These are phyloP conservation scores for Condylostoma magnum DNA, from an alignment of 169 alveolate genomes.

Conservation along the genomic window DNA sequence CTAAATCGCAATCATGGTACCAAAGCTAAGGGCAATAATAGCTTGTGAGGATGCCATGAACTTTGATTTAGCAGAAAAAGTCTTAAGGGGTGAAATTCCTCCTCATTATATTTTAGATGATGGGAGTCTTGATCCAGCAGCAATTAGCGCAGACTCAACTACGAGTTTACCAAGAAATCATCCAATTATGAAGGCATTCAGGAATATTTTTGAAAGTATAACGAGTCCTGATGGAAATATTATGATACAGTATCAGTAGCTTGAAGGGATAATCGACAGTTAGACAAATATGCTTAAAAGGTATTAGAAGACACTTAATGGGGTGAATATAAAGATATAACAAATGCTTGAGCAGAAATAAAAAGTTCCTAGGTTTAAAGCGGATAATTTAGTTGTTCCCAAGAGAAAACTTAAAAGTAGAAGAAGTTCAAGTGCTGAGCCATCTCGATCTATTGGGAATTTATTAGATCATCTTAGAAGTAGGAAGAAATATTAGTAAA, in stretches of 20 bases:
- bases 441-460: too few species aligned
- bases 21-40: conserved; percentile 17
- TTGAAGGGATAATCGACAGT: background rate
- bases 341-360: too few species aligned
- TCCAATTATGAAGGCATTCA: conserved; percentile 17
- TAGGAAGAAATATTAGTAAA: too few species aligned
- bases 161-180: conserved; percentile 5
- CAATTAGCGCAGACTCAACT: background rate
- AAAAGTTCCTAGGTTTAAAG: too few species aligned
- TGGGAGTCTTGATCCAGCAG: background rate
- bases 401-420: too few species aligned
- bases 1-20: background rate
- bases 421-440: too few species aligned
- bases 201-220: background rate
- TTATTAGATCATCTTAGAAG: too few species aligned
- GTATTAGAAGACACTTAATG: too few species aligned
- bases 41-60: conserved; percentile 28
- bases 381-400: too few species aligned
- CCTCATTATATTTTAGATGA: conserved; percentile 26
- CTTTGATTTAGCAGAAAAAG: conserved; percentile 28
- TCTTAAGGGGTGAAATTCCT: conserved; percentile 11
- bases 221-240: conserved; percentile 7
- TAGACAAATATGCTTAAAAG: too few species aligned
- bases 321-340: too few species aligned
- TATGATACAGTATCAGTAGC: background rate